Conservation (phyloP, 306 rosid species). For the Cucurbita argyrosperma region DNA sequence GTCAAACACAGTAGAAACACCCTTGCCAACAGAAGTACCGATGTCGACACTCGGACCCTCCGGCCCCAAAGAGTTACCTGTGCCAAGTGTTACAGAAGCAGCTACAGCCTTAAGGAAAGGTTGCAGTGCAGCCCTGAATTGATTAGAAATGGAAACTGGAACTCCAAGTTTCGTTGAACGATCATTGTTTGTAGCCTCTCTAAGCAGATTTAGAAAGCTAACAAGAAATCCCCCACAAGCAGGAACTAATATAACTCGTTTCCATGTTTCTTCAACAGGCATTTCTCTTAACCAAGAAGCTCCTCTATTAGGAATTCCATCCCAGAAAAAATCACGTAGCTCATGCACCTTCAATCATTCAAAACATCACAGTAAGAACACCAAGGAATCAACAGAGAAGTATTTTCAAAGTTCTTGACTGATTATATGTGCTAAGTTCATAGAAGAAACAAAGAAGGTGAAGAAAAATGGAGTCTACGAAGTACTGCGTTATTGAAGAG, state of each 20-base stretch:
- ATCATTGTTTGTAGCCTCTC: conserved; percentile 13
- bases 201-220: conserved; percentile 34
- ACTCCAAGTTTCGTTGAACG: conserved; percentile 8
- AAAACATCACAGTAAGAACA: not conserved
- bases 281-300: conserved; percentile 78
- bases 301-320: conserved; percentile 64
- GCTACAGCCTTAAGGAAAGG: conserved; percentile 65
- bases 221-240: conserved; percentile 61
- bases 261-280: conserved; percentile 40
- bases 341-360: conserved; percentile 44
- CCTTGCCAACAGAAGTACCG: conserved; percentile 74
- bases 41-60: conserved; percentile 93
- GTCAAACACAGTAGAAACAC: conserved; percentile 32
- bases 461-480: not conserved
- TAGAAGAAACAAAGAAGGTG: not conserved
- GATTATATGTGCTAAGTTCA: not conserved
- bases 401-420: not conserved
- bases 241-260: conserved; percentile 63
- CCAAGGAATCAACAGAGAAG: not conserved
- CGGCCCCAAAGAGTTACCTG: conserved; percentile 84
- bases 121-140: conserved; percentile 31
- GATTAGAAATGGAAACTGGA: conserved; percentile 12
- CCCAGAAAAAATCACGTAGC: conserved; percentile 66
- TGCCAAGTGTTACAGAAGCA: conserved; percentile 71
- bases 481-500: conserved; percentile 60